phyloP scores from a whole-genome alignment of 352 stramenopile genomes.

The Blastocystis sp. region DNA sequence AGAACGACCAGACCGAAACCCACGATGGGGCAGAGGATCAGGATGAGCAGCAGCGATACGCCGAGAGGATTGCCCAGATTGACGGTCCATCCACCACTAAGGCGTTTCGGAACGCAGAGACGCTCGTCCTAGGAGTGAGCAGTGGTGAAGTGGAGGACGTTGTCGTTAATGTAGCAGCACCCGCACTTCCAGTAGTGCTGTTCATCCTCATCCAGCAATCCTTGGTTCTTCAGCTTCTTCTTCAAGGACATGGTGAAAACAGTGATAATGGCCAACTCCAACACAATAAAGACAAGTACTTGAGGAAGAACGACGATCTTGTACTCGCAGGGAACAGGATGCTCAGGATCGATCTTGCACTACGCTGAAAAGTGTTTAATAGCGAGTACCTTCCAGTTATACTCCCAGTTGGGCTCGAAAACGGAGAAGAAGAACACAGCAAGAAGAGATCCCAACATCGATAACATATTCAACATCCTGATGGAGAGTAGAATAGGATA shows the following conservation, averaged over 20 bases:
- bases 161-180: slow-evolving; percentile 17
- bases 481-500: neutral
- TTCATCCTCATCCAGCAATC: neutral
- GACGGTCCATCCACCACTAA: slow-evolving; percentile 31
- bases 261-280: neutral
- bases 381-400: slow-evolving; percentile 29
- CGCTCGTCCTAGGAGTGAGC: slow-evolving; percentile 18
- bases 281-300: slow-evolving; percentile 8
- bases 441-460: slow-evolving; percentile 18
- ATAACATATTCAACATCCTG: slow-evolving; percentile 56
- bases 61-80: slow-evolving; percentile 50
- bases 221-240: neutral
- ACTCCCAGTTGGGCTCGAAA: slow-evolving; percentile 55
- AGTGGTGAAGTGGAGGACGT: neutral
- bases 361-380: neutral
- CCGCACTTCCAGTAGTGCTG: slow-evolving; percentile 15
- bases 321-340: slow-evolving; percentile 40
- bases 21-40: slow-evolving; percentile 14
- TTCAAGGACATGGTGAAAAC: neutral
- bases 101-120: slow-evolving; percentile 38
- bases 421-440: slow-evolving; percentile 51
- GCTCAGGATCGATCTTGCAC: slow-evolving; percentile 42
- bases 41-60: neutral
- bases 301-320: slow-evolving; percentile 42
- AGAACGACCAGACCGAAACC: slow-evolving; percentile 6